phyloP scores from a whole-genome alignment of 305 asterid genomes.

The Fraxinus greggii region DNA sequence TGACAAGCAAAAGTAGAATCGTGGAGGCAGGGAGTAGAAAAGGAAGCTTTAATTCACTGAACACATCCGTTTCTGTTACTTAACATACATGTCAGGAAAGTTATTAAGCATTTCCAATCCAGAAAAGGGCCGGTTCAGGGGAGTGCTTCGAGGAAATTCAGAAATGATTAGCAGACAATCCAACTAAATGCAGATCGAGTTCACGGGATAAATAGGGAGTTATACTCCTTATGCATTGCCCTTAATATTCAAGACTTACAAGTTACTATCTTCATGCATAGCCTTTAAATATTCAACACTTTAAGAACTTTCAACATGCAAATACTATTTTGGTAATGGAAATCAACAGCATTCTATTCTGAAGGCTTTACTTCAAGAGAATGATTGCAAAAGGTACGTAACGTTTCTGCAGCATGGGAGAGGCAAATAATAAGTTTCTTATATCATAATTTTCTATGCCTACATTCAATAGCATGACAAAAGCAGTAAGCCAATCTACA shows the following conservation, averaged over 20 bases:
- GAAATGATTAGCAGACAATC: not conserved
- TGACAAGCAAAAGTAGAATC: not conserved
- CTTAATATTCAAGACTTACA: not conserved
- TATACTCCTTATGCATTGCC: not conserved
- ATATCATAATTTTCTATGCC: not conserved
- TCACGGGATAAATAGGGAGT: not conserved
- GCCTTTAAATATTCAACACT: not conserved
- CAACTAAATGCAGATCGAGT: not conserved
- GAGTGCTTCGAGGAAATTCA: not conserved
- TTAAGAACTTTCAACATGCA: conserved; percentile 2
- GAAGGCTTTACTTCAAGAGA: not conserved
- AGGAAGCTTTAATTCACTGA: not conserved
- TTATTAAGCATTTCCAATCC: not conserved
- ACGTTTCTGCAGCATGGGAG: conserved; percentile 12
- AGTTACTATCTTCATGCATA: not conserved
- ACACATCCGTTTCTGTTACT: not conserved
- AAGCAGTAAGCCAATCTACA: not conserved
- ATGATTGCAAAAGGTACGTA: not conserved
- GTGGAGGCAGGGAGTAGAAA: not conserved
- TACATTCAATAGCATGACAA: not conserved
- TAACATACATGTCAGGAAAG: not conserved
- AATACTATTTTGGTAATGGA: not conserved
- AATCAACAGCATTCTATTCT: not conserved
- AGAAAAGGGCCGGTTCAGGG: not conserved
- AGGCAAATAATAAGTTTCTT: conserved; percentile 1